A percentile compares a stretch with the other conserved stretches of the same genome.
Conservation (phyloP, 2,329 filamentous ascomycete genomes). For the Fusarium staphyleae region DNA sequence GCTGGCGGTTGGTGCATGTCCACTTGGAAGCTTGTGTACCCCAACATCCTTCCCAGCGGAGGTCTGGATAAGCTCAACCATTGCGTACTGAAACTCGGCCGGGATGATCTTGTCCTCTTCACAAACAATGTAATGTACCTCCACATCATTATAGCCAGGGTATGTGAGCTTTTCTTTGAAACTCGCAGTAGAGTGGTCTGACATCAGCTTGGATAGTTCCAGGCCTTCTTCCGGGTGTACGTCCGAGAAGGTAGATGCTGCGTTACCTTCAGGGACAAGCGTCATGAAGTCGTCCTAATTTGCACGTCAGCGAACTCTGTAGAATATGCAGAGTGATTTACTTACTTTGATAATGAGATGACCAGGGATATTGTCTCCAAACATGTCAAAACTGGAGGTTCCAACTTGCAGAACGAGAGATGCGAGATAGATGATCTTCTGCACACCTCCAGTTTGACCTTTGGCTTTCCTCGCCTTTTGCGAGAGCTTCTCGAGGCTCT, state of each 20-base stretch:
- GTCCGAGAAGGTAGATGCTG: constrained; percentile 13
- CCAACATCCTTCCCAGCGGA: constrained; percentile 4
- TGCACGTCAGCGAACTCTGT: fast-evolving
- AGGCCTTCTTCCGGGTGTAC: constrained; percentile 9
- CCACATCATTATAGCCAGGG: constrained; percentile 25
- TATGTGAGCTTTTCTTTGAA: constrained; percentile 25
- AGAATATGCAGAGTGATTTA: fast-evolving
- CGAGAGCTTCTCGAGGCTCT: constrained; percentile 8
- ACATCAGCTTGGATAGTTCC: constrained; percentile 12
- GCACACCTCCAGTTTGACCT: constrained; percentile 11
- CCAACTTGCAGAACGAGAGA: constrained; percentile 12
- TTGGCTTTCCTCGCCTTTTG: background rate
- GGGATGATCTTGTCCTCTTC: constrained; percentile 16
- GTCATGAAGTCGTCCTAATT: constrained; percentile 19
- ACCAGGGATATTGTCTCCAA: constrained; percentile 4
- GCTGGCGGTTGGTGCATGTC: constrained; percentile 5
- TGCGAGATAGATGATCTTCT: constrained; percentile 16
- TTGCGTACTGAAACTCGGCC: constrained; percentile 1
- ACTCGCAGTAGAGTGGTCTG: constrained; percentile 18
- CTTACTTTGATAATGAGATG: constrained; percentile 1
- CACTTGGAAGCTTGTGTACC: constrained; percentile 1
- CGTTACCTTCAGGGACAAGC: background rate
- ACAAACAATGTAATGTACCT: constrained; percentile 26
- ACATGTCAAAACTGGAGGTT: constrained; percentile 6
- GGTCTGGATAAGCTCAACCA: constrained; percentile 15